Percentiles rank a stretch among this genome's conserved stretches.
Evolutionary conservation across 2,329 filamentous ascomycete genomes (phyloP).

Genomic region (Beauveria pseudobassiana): DNA sequence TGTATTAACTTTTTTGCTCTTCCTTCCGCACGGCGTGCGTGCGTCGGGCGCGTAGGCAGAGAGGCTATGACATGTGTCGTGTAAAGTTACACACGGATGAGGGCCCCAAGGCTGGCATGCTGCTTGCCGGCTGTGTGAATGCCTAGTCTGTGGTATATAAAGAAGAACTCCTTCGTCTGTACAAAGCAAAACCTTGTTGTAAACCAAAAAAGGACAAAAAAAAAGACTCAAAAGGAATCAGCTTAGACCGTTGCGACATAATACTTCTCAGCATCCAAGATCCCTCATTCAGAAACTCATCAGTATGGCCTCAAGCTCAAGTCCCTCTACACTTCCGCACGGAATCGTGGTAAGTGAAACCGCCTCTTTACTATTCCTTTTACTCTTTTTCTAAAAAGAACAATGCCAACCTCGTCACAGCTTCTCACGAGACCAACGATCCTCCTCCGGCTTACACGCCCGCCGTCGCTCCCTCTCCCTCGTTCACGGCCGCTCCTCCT

Average conservation of each 20-base stretch:
- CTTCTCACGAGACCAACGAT: constrained; percentile 18
- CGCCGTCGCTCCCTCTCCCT: neutral
- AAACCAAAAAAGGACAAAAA: no score
- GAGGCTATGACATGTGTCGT: neutral
- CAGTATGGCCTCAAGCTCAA: no score
- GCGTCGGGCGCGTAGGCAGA: neutral
- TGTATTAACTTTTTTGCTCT: neutral
- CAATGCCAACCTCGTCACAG: neutral
- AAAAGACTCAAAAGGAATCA: no score
- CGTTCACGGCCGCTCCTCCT: no score
- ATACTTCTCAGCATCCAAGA: no score
- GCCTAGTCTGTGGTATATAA: neutral
- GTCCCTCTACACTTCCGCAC: neutral
- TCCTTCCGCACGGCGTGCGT: no score
- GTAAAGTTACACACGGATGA: neutral
- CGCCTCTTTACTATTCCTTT: no score
- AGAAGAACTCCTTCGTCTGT: neutral
- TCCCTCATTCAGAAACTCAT: no score
- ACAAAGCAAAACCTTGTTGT: neutral
- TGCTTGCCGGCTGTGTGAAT: neutral
- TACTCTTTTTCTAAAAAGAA: no score
- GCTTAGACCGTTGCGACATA: no score
- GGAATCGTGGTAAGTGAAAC: neutral
- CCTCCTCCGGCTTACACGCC: constrained; percentile 29
- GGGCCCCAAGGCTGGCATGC: neutral